A percentile compares a stretch with the other conserved stretches of the same genome.
These are phyloP conservation scores for Kwoniella heveanensis DNA, from an alignment of 768 basidiomycete genomes.

Conservation along the genomic window DNA sequence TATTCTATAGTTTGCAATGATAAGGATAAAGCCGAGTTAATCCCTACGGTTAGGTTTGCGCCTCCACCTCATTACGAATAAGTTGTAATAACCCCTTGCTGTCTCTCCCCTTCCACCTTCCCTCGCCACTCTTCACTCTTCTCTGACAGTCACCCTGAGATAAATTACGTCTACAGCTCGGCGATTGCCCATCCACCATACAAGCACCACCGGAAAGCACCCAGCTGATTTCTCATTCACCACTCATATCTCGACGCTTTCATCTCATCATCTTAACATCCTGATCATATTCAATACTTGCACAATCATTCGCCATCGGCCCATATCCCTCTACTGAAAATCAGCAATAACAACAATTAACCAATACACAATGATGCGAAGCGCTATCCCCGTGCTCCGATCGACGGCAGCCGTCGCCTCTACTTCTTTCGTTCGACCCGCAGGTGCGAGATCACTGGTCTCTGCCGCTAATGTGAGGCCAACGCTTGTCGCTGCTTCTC, in stretches of 20 bases:
- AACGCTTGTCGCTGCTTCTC: neutral
- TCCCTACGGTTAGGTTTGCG: no score
- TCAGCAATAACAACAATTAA: neutral
- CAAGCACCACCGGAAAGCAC: neutral
- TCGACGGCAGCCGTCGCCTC: conserved; percentile 34
- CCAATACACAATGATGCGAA: conserved; percentile 34
- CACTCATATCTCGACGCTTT: conserved; percentile 9
- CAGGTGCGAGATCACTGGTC: conserved; percentile 2
- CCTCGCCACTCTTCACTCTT: neutral
- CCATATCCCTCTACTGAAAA: neutral
- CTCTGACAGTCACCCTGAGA: neutral
- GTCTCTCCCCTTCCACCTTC: no score
- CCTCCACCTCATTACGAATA: neutral
- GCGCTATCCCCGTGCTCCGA: conserved; percentile 19
- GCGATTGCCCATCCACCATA: neutral
- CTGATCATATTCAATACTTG: neutral
- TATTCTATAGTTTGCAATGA: neutral
- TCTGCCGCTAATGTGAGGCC: conserved; percentile 9
- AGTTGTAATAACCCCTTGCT: no score
- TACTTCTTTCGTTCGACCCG: conserved; percentile 27
- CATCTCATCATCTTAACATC: conserved; percentile 1
- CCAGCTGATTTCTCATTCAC: neutral
- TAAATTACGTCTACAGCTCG: conserved; percentile 2
- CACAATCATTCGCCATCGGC: neutral
- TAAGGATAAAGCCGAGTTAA: neutral